phyloP scores from a whole-genome alignment of 768 basidiomycete species.

The Trametes cingulata region DNA sequence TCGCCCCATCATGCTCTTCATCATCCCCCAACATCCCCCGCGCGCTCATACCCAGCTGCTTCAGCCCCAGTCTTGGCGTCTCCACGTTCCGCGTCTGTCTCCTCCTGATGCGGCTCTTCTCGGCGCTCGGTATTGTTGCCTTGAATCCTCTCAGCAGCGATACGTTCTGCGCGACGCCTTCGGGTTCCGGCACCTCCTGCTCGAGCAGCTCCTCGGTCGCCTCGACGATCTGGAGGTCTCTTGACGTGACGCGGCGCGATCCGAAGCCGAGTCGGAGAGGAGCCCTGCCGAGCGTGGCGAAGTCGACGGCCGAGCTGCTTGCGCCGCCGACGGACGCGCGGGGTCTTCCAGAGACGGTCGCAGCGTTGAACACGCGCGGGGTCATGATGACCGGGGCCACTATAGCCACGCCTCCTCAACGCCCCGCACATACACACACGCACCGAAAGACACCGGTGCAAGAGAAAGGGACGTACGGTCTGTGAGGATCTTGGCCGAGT shows the following conservation, averaged over 20 bases:
- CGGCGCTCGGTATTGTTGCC: slow-evolving; percentile 91
- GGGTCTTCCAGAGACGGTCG: slow-evolving; percentile 61
- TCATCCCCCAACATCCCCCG: slow-evolving; percentile 65
- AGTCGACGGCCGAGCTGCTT: slow-evolving; percentile 54
- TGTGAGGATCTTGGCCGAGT: slow-evolving; percentile 72
- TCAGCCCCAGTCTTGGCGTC: slow-evolving; percentile 72
- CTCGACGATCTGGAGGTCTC: slow-evolving; percentile 82
- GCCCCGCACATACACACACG: not conserved
- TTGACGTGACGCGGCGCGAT: slow-evolving; percentile 71
- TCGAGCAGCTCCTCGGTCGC: slow-evolving; percentile 75
- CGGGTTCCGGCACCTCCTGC: slow-evolving; percentile 71
- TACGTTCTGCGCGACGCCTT: slow-evolving; percentile 68
- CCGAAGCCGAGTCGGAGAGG: slow-evolving; percentile 69
- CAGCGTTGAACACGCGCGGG: slow-evolving; percentile 73
- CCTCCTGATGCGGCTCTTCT: slow-evolving; percentile 72
- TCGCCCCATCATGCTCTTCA: slow-evolving; percentile 53
- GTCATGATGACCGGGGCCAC: slow-evolving; percentile 93
- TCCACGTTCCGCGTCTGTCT: slow-evolving; percentile 81
- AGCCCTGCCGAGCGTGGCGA: slow-evolving; percentile 78
- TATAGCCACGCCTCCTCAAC: slow-evolving; percentile 28
- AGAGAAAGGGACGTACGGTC: slow-evolving; percentile 59
- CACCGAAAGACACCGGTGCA: not conserved
- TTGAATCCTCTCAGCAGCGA: slow-evolving; percentile 90
- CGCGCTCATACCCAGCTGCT: slow-evolving; percentile 75
- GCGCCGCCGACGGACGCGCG: slow-evolving; percentile 36